Percentiles rank a stretch among this genome's conserved stretches.
phyloP scores from a whole-genome alignment of 495 filamentous ascomycete genomes.

The Penicillium arizonense region DNA sequence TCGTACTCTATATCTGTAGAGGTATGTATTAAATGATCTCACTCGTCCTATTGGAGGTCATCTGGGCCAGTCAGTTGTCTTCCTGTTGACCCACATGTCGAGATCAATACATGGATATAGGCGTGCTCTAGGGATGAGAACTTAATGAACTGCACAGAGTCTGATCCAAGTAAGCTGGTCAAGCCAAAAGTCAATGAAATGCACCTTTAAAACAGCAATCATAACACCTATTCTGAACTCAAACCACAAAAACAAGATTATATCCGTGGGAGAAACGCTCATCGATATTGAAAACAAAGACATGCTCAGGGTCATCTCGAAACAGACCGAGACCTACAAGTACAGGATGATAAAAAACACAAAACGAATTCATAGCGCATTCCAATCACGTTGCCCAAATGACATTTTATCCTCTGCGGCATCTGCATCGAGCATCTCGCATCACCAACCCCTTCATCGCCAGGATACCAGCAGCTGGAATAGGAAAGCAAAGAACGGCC shows the following conservation, averaged over 20 bases:
- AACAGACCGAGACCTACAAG: constrained; percentile 22
- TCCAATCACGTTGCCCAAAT: constrained; percentile 20
- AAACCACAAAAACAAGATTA: constrained; percentile 11
- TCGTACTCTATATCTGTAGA: neutral
- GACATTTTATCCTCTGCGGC: constrained; percentile 10
- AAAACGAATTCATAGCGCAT: constrained; percentile 26
- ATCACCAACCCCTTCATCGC: constrained; percentile 9
- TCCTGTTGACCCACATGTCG: neutral
- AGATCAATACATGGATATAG: neutral
- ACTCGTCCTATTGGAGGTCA: too few species aligned
- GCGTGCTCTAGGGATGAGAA: neutral
- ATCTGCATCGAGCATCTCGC: constrained; percentile 23
- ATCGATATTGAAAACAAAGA: constrained; percentile 7
- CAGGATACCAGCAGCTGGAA: neutral
- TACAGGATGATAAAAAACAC: constrained; percentile 21
- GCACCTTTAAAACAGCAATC: neutral
- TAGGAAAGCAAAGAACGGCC: constrained; percentile 3
- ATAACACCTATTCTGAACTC: constrained; percentile 1
- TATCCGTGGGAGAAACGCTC: constrained; percentile 11
- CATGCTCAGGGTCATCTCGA: constrained; percentile 8
- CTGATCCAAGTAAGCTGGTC: neutral
- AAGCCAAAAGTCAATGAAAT: neutral
- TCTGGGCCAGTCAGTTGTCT: neutral
- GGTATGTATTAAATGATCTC: neutral
- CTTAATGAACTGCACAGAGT: too few species aligned